Evolutionary conservation across 1,139 yeast genomes (phyloP), one percentile per base, ranked within the genome.

Genomic region (Candida freyschussii): DNA sequence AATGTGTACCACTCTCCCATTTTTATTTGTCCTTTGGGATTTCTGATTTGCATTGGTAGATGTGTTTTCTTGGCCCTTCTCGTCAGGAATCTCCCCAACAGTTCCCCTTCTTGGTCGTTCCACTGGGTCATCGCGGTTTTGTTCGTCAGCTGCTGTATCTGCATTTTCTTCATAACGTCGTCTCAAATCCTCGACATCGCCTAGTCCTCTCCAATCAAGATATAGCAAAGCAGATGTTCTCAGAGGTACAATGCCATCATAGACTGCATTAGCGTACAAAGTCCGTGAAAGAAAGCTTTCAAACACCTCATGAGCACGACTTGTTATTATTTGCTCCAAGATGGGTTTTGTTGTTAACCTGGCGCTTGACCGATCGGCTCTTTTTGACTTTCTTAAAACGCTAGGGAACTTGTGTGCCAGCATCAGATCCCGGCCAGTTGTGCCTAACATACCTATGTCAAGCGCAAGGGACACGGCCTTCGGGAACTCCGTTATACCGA

Each of bases 241-340:
- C 40, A 91, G 62, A 0, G 98, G 97, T 0, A 91, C 98, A 35
- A 91, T 87, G 0, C 97, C 98, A 56, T 85, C 96, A 39, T 62
- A 55, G 4, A 59, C 44, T n/a, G 64, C 60, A 45, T 62, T 62
- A 5, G 63, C 63, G 43, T 62, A 62, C 2, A 56, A 31, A 0
- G 66, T 62, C 43, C 84, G 57, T 35, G 72, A 56, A 9, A 52
- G 45, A 48, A 78, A 76, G 34, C 53, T 54, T 41, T 68, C 69
- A 35, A 76, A 63, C 0, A 71, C 56, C 14, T 53, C 53, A 40
- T 71, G 75, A 0, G 77, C 68, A 2, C 78, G 23, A 13, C 35
- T 75, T 1, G 74, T 69, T 2, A 70, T 60, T 4, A 75, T 56
- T 9, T 74, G 55, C 24, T 75, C 67, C 30, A 77, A 50, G 6